Evolutionary conservation across 2,329 filamentous ascomycete genomes (phyloP).

Genomic region (Neonectria ditissima): DNA sequence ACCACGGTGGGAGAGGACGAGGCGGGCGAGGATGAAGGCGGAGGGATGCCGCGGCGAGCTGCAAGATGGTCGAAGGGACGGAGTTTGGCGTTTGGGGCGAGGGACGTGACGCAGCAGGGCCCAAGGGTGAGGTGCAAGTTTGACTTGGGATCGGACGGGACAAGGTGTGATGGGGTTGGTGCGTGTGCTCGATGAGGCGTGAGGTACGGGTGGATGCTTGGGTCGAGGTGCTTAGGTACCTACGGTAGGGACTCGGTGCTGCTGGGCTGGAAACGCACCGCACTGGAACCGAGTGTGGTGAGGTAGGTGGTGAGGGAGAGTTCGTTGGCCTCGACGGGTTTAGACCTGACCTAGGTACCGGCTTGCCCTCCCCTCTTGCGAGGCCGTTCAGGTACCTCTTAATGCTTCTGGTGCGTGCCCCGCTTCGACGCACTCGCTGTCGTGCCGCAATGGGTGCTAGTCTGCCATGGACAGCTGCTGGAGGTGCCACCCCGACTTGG

Average conservation of each 20-base stretch:
- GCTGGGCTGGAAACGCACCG: not conserved
- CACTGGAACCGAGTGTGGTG: not conserved
- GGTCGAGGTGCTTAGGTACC: constrained; percentile 19
- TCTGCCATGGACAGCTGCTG: constrained; percentile 1
- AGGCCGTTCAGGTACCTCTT: not conserved
- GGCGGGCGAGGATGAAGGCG: constrained; percentile 18
- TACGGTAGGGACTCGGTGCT: not conserved
- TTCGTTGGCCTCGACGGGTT: constrained; percentile 6
- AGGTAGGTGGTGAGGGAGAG: constrained; percentile 8
- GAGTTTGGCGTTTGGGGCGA: constrained; percentile 27
- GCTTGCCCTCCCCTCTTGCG: not conserved
- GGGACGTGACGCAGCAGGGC: constrained; percentile 42
- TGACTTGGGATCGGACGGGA: constrained; percentile 41
- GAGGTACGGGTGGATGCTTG: constrained; percentile 29
- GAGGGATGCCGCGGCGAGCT: constrained; percentile 24
- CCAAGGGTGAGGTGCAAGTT: constrained; percentile 37
- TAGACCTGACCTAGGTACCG: constrained; percentile 16
- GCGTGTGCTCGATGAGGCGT: constrained; percentile 27
- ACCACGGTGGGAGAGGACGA: constrained; percentile 9
- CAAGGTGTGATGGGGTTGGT: constrained; percentile 39
- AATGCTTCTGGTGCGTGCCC: not conserved
- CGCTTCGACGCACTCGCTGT: constrained; percentile 1
- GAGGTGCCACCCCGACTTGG: not conserved
- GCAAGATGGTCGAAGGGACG: constrained; percentile 31
- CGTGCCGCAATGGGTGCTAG: not conserved